These are phyloP conservation scores for Aspergillus pseudonomiae DNA, from an alignment of 2,329 filamentous ascomycete species.

Conservation along the genomic window DNA sequence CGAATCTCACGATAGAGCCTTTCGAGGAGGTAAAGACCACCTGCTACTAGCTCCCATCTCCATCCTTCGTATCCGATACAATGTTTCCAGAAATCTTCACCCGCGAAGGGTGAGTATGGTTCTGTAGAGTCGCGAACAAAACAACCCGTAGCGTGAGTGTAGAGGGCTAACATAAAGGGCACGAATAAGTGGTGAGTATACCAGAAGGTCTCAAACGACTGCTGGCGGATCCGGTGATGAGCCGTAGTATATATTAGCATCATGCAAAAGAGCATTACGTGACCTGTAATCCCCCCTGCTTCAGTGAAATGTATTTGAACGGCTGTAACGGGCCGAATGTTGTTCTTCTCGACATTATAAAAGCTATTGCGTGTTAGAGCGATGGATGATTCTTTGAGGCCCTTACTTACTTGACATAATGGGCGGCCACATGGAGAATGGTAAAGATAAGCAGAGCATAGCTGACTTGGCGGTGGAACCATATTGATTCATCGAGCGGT, in stretches of 20 bases:
- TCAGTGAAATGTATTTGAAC: slow-evolving; percentile 90
- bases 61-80: slow-evolving; percentile 95
- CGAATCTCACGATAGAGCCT: slow-evolving; percentile 90
- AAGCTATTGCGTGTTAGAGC: slow-evolving; percentile 63
- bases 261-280: slow-evolving; percentile 99
- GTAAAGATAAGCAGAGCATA: slow-evolving; percentile 87
- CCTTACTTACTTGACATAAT: slow-evolving; percentile 85
- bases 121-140: slow-evolving; percentile 83
- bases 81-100: slow-evolving; percentile 80
- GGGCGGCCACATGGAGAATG: slow-evolving; percentile 72
- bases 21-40: slow-evolving; percentile 82
- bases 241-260: slow-evolving; percentile 96
- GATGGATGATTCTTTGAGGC: background rate
- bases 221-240: slow-evolving; percentile 89
- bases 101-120: slow-evolving; percentile 81
- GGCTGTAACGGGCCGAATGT: slow-evolving; percentile 78
- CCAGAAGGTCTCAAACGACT: slow-evolving; percentile 98
- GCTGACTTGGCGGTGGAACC: slow-evolving; percentile 94
- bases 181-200: slow-evolving; percentile 99
- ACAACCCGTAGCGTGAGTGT: slow-evolving; percentile 93
- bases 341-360: slow-evolving; percentile 86
- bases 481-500: slow-evolving; percentile 93
- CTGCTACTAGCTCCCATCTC: slow-evolving; percentile 92
- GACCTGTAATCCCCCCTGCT: slow-evolving; percentile 88
- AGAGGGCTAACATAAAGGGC: slow-evolving; percentile 88